phyloP scores from a whole-genome alignment of 306 rosid species.

The Trifolium repens region DNA sequence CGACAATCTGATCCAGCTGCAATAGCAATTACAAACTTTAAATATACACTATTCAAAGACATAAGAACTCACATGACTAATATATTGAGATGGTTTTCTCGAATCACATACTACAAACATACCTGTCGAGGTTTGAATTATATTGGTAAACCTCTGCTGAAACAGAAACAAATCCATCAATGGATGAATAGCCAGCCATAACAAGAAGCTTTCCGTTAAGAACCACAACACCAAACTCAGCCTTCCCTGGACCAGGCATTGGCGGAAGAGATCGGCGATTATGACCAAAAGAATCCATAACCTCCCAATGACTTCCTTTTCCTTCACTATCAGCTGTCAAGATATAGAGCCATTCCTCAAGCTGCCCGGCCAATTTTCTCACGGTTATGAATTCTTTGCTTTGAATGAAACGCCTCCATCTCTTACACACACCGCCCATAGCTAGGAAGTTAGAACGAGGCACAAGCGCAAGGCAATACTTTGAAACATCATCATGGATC shows the following conservation, averaged over 20 bases:
- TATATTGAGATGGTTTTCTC: not conserved
- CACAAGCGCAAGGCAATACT: conserved; percentile 86
- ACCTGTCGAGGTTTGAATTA: conserved; percentile 82
- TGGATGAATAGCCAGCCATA: conserved; percentile 72
- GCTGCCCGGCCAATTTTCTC: conserved; percentile 75
- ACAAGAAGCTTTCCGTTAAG: conserved; percentile 90
- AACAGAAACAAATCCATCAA: conserved; percentile 56
- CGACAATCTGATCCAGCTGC: conserved; percentile 88
- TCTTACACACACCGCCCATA: conserved; percentile 80
- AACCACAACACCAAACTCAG: conserved; percentile 77
- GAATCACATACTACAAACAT: not conserved
- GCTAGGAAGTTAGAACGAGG: conserved; percentile 74
- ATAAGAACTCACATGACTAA: not conserved
- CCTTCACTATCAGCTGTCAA: conserved; percentile 63
- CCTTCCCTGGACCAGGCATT: conserved; percentile 81
- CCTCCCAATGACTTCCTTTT: conserved; percentile 91
- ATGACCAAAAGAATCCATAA: conserved; percentile 72
- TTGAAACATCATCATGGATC: conserved; percentile 92
- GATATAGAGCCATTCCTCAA: conserved; percentile 92
- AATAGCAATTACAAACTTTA: conserved; percentile 33
- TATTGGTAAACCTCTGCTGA: conserved; percentile 79
- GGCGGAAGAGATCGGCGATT: conserved; percentile 64
- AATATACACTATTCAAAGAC: not conserved
- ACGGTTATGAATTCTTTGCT: conserved; percentile 77
- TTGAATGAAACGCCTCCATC: conserved; percentile 82